Percentiles rank a stretch among this genome's conserved stretches.
These are phyloP conservation scores for Penicillium glabrum DNA, from an alignment of 2,329 filamentous ascomycete genomes.

Conservation along the genomic window DNA sequence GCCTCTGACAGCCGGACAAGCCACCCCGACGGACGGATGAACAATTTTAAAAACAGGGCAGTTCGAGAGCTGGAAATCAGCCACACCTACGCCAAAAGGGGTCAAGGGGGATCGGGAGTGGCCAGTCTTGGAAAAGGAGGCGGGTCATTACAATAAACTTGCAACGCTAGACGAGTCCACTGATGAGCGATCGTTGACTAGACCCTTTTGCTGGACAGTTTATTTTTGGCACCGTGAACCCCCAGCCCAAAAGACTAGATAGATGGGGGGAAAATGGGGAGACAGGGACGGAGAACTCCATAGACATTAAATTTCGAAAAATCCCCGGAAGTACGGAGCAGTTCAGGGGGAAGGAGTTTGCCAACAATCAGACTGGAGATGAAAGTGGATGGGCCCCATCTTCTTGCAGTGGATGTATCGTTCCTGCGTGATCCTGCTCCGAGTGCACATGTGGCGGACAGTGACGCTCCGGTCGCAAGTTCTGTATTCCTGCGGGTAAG, in stretches of 20 bases:
- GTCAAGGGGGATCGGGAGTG: conserved; percentile 5
- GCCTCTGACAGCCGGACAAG: neutral
- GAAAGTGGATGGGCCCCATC: neutral
- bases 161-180: conserved; percentile 21
- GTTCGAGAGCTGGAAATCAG: conserved; percentile 2
- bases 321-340: neutral
- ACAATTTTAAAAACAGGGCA: neutral
- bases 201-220: conserved; percentile 3
- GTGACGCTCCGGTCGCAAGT: neutral
- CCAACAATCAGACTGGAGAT: neutral
- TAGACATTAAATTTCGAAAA: neutral
- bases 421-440: conserved; percentile 12
- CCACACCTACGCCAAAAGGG: conserved; percentile 16
- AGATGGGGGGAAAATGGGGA: neutral
- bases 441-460: neutral
- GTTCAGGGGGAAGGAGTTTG: neutral
- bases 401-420: conserved; percentile 12
- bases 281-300: neutral
- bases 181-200: conserved; percentile 20
- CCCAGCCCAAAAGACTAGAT: neutral
- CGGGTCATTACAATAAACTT: conserved; percentile 19
- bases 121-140: conserved; percentile 3
- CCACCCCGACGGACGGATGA: neutral
- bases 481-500: neutral
- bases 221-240: conserved; percentile 1